phyloP scores from a whole-genome alignment of 305 asterid species.

The Fraxinus floribunda region DNA sequence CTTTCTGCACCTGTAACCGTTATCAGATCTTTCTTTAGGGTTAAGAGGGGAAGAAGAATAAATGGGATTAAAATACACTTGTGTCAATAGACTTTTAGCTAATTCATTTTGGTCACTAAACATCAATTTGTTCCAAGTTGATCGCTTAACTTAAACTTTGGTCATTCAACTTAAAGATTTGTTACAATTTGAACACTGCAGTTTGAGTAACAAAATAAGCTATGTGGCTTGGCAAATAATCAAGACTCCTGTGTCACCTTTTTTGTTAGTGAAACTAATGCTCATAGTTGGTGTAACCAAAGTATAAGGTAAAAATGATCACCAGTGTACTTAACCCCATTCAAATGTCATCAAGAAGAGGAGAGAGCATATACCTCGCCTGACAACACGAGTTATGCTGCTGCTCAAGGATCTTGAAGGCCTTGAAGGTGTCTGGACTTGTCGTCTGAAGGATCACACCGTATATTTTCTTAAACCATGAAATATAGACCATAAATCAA shows the following conservation, averaged over 20 bases:
- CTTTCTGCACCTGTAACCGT: conserved; percentile 62
- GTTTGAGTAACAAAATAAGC: neutral
- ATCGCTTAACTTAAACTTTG: neutral
- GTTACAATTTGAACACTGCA: neutral
- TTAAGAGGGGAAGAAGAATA: neutral
- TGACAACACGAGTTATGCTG: conserved; percentile 80
- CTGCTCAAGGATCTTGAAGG: conserved; percentile 85
- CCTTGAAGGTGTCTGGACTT: conserved; percentile 80
- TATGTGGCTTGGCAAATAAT: neutral
- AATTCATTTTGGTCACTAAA: neutral
- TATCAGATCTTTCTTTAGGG: conserved; percentile 2
- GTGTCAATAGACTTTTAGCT: neutral
- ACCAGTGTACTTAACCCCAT: neutral
- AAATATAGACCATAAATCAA: conserved; percentile 3
- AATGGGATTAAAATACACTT: neutral
- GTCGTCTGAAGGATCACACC: conserved; percentile 53
- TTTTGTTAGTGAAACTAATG: neutral
- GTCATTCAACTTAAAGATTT: neutral
- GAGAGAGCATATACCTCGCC: conserved; percentile 56
- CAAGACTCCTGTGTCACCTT: neutral
- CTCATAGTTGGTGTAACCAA: neutral
- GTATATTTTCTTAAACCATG: conserved; percentile 21
- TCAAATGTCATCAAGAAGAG: neutral
- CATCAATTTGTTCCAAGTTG: neutral
- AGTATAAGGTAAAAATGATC: neutral